Base-by-base conservation (phyloP, 106 monocot species). In the Gastrodia elata region DNA sequence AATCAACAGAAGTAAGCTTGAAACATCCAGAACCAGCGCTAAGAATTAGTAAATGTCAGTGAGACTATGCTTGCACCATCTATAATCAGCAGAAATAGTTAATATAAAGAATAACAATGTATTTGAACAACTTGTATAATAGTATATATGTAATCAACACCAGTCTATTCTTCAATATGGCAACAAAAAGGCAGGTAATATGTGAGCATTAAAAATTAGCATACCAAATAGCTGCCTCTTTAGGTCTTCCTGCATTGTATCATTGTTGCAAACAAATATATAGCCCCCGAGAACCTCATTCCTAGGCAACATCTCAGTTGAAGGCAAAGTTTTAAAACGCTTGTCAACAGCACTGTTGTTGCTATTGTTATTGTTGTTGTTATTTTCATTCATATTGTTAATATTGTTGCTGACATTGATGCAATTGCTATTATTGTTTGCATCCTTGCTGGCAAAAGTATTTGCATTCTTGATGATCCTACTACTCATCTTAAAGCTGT, bases 251-350 rank as follows among this genome's bases (percentile, higher is more conserved):
- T 87, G 87, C 86, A 87, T 87, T 38, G 93, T 93, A 44, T 93
- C 93, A 82, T 93, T 93, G 81, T 93, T 93, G 61, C 93, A 93
- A 3, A 93, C 93, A 81, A 93, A 93, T 41, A 93, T 93, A 73
- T 93, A 93, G 20, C 91, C 91, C 32, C 91, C 91, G 64, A 92
- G 86, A 46, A 88, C 75, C 72, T 92, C 91, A 80, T 88, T 92
- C 74, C 88, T 74, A 46, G 91, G 91, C 0, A 92, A 82, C 91
- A 92, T 92, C 83, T 92, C 91, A 30, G 87, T 71, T 16, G 80
- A 82, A 72, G 91, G 91, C 64, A 92, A 76, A 40, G 86, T 88
- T 74, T 92, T 92, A 72, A 88, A 92, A 14, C 88, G 81, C 73
- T 92, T 92, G 68, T 92, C 91, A 75, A 68, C 73, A 52, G n/a